Evolutionary conservation across 331 rosid genomes (phyloP).

Genomic region (Stylosanthes scabra): DNA sequence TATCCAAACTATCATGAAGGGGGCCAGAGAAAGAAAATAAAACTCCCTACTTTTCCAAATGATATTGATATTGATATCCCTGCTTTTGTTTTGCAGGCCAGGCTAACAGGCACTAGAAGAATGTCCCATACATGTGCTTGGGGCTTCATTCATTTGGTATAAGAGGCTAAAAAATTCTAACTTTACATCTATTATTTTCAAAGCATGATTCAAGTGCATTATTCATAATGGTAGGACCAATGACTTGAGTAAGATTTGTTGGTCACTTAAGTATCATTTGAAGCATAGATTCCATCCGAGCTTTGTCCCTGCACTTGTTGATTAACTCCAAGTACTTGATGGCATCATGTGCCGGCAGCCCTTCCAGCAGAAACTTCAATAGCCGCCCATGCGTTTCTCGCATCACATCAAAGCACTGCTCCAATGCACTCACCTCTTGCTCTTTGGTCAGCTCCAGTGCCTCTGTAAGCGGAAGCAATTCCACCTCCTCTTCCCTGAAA

Average conservation of each 20-base stretch:
- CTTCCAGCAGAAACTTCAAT: slow-evolving; percentile 76
- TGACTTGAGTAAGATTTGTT: slow-evolving; percentile 11
- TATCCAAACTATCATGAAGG: slow-evolving; percentile 44
- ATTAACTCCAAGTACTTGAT: slow-evolving; percentile 83
- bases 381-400: slow-evolving; percentile 73
- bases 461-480: slow-evolving; percentile 75
- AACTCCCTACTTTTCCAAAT: slow-evolving; percentile 41
- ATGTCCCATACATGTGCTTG: slow-evolving; percentile 38
- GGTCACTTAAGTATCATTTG: slow-evolving; percentile 46
- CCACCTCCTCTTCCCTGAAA: slow-evolving; percentile 77
- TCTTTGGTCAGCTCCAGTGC: slow-evolving; percentile 79
- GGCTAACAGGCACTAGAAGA: slow-evolving; percentile 34
- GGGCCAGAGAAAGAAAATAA: slow-evolving; percentile 26
- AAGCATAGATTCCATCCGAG: slow-evolving; percentile 56
- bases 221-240: slow-evolving; percentile 35
- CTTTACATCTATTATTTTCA: slow-evolving; percentile 34
- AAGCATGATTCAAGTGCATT: slow-evolving; percentile 37
- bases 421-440: slow-evolving; percentile 57
- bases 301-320: slow-evolving; percentile 54
- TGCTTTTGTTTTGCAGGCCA: slow-evolving; percentile 38
- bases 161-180: background rate
- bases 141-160: slow-evolving; percentile 33
- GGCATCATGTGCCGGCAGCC: slow-evolving; percentile 72
- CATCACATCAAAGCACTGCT: slow-evolving; percentile 80
- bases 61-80: background rate